Base-by-base conservation (phyloP, 1,284 basidiomycete genomes). In the Fistulinella staudtii region DNA sequence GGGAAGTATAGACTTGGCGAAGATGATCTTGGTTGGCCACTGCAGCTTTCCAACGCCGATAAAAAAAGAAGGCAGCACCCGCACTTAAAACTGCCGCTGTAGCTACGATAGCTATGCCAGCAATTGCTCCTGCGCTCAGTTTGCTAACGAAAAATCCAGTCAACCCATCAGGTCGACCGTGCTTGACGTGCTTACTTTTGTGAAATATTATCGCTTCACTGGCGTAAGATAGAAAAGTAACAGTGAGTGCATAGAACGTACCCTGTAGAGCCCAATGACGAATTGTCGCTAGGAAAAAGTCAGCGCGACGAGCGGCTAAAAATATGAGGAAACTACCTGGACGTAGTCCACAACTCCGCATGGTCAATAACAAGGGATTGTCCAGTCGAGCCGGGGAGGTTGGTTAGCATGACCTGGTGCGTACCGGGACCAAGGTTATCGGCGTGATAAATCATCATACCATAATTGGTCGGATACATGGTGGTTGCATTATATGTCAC, bases 371-470 rank as follows among this genome's bases (percentile, higher is more conserved):
- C 27, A 17, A 63, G 46, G 13, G 38, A 41, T 42, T 66, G 53
- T 4, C 31, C 50, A 20, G 9, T 36, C 13, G 13, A 1, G 6
- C 17, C 49, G 24, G 64, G 62, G 30, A 63, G 54, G 35, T 63
- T 66, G 21, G 54, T 55, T 22, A 63, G 46, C n/a, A 52, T 31
- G 22, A 63, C 25, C 30, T 62, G 47, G 36, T 63, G 64, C 6
- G 41, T 47, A 24, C 60, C 64, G 3, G 63, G 4, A 2, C 64
- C 61, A n/a, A 66, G 57, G 42, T 65, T 66, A 24, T 64, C 63
- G 20, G 61, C 63, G 34, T 66, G 51, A 24, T 55, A 63, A 9
- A 63, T 49, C 38, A 57, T 52, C 7, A 55, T 47, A 8, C 46
- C 62, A 10, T 63, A 62, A 30, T 53, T 59, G n/a, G 49, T 44